These are phyloP conservation scores for Fusarium decemcellulare DNA, from an alignment of 2,329 filamentous ascomycete species.

Conservation along the genomic window DNA sequence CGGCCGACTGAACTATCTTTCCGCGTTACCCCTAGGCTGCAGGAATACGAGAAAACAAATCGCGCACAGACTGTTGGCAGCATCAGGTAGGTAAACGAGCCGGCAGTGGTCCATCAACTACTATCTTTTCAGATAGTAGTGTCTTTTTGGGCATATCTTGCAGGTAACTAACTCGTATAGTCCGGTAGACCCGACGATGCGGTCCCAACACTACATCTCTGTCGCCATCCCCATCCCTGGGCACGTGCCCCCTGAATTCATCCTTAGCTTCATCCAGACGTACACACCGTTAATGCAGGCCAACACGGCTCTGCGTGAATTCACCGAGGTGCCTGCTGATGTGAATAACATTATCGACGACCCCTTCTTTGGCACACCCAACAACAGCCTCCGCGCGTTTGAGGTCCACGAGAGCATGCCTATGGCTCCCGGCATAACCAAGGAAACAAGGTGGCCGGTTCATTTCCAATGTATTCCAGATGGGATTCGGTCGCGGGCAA, in stretches of 20 bases:
- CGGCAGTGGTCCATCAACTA: too few species aligned
- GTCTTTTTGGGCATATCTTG: too few species aligned
- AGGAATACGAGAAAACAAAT: too few species aligned
- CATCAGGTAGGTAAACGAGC: too few species aligned
- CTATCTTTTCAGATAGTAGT: too few species aligned
- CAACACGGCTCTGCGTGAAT: conserved; percentile 26
- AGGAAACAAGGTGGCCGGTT: conserved; percentile 26
- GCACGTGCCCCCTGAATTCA: conserved; percentile 30
- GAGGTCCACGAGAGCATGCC: conserved; percentile 2
- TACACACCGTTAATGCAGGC: conserved; percentile 26
- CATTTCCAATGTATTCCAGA: conserved; percentile 31
- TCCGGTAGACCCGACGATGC: conserved; percentile 20
- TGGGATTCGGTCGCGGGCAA: conserved; percentile 28
- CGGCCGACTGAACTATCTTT: too few species aligned
- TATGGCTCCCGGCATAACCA: conserved; percentile 20
- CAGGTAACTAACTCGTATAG: too few species aligned
- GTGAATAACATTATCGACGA: conserved; percentile 14
- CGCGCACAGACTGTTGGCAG: too few species aligned
- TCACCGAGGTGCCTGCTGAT: conserved; percentile 20
- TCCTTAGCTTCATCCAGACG: conserved; percentile 32
- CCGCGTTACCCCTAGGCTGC: too few species aligned
- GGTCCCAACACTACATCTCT: conserved; percentile 26
- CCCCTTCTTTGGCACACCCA: conserved; percentile 27
- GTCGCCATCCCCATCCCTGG: conserved; percentile 33
- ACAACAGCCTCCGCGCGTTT: conserved; percentile 26